phyloP scores from a whole-genome alignment of 768 basidiomycete genomes.

The Dictyophora rubrovolvata region DNA sequence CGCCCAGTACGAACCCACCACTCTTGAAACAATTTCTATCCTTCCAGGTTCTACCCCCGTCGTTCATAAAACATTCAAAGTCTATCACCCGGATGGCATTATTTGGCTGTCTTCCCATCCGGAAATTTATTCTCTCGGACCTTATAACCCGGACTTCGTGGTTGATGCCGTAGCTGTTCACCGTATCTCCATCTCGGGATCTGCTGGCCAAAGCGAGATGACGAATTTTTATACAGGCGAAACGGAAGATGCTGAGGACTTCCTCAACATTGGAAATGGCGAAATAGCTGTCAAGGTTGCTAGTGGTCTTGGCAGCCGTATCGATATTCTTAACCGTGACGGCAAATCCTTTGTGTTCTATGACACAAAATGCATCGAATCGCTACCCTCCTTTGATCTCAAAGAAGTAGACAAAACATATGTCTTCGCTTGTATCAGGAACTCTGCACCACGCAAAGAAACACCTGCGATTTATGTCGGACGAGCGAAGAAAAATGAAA shows the following conservation, averaged over 20 bases:
- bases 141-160: background rate
- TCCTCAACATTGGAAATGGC: background rate
- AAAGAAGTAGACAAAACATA: constrained; percentile 5
- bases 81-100: background rate
- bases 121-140: background rate
- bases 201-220: background rate
- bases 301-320: constrained; percentile 4
- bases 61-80: background rate
- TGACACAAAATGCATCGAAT: background rate
- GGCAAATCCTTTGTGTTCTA: constrained; percentile 1
- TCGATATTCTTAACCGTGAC: constrained; percentile 8
- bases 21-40: background rate
- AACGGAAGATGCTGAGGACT: background rate
- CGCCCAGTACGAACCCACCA: background rate
- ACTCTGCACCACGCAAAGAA: constrained; percentile 9
- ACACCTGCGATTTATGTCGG: constrained; percentile 7
- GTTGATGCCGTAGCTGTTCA: background rate
- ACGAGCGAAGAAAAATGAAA: background rate
- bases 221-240: background rate
- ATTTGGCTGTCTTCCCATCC: background rate
- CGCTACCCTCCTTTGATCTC: constrained; percentile 1
- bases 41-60: background rate
- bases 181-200: background rate
- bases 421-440: constrained; percentile 3
- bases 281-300: constrained; percentile 6